phyloP scores from a whole-genome alignment of 2,329 filamentous ascomycete species.

The Tolypocladium tropicale region DNA sequence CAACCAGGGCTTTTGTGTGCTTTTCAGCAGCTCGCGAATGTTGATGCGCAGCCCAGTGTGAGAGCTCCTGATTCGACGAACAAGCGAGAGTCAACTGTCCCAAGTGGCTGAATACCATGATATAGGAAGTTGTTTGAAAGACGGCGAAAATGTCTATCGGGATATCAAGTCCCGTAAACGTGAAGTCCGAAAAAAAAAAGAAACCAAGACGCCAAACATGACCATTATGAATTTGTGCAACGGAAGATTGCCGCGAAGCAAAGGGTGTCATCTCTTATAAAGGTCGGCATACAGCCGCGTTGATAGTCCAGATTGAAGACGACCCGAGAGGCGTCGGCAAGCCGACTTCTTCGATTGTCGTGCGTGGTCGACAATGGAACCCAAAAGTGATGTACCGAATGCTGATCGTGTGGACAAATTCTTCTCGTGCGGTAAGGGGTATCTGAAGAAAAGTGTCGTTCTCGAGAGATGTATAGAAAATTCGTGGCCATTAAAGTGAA shows the following conservation, averaged over 20 bases:
- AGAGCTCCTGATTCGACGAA: background rate
- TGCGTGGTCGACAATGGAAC: constrained; percentile 1
- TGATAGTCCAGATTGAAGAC: background rate
- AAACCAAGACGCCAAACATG: constrained; percentile 16
- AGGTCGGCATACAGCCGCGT: background rate
- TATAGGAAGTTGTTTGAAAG: background rate
- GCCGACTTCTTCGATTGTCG: background rate
- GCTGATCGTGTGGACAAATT: constrained; percentile 19
- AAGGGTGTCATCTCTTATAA: background rate
- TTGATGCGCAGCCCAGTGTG: background rate
- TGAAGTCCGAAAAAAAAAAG: constrained; percentile 5
- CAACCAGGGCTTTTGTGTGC: background rate
- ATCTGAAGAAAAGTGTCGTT: constrained; percentile 27
- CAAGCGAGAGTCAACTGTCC: background rate
- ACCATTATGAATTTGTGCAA: constrained; percentile 24
- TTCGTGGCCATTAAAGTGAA: constrained; percentile 22
- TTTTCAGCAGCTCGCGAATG: background rate
- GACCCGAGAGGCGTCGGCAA: background rate
- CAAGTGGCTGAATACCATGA: constrained; percentile 13
- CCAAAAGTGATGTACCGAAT: constrained; percentile 10
- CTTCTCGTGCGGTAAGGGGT: constrained; percentile 28
- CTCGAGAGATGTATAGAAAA: constrained; percentile 19
- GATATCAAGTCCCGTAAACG: background rate
- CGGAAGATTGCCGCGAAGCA: constrained; percentile 1
- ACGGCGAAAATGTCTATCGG: background rate